A percentile compares a stretch with the other conserved stretches of the same genome.
These are phyloP conservation scores for Solanum appendiculatum DNA, from an alignment of 257 asterid species.

Conservation along the genomic window DNA sequence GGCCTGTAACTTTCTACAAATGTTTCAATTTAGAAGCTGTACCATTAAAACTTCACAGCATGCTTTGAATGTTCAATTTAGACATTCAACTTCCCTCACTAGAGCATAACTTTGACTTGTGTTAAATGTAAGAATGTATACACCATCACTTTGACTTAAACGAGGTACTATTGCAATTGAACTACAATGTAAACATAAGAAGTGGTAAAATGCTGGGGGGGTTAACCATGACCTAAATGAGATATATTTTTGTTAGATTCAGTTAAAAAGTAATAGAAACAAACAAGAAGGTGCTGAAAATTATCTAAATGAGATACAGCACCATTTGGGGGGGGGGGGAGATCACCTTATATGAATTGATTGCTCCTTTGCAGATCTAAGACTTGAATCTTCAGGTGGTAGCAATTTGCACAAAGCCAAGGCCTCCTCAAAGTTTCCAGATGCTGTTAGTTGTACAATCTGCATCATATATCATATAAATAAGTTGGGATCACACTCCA, in stretches of 20 bases:
- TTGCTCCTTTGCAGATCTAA: constrained; percentile 94
- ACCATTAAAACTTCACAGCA: not conserved
- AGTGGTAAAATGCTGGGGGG: not conserved
- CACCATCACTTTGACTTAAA: not conserved
- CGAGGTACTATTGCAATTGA: not conserved
- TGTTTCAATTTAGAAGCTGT: not conserved
- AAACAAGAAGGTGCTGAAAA: not conserved
- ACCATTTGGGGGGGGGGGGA: not conserved
- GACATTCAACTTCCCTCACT: not conserved
- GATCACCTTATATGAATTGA: constrained; percentile 88
- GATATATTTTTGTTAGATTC: not conserved
- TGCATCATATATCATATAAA: constrained; percentile 28
- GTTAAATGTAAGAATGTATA: not conserved
- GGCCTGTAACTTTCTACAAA: not conserved
- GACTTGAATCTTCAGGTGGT: constrained; percentile 95
- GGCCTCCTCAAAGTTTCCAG: constrained; percentile 98
- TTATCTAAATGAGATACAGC: not conserved
- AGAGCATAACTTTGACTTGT: not conserved
- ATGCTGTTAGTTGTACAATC: constrained; percentile 98
- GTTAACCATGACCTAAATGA: not conserved
- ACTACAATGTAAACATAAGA: not conserved
- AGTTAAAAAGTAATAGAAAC: not conserved
- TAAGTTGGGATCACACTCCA: not conserved
- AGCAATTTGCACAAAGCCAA: constrained; percentile 92
- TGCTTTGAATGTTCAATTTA: not conserved